phyloP scores from a whole-genome alignment of 768 basidiomycete genomes.

The Cystobasidium tubakii region DNA sequence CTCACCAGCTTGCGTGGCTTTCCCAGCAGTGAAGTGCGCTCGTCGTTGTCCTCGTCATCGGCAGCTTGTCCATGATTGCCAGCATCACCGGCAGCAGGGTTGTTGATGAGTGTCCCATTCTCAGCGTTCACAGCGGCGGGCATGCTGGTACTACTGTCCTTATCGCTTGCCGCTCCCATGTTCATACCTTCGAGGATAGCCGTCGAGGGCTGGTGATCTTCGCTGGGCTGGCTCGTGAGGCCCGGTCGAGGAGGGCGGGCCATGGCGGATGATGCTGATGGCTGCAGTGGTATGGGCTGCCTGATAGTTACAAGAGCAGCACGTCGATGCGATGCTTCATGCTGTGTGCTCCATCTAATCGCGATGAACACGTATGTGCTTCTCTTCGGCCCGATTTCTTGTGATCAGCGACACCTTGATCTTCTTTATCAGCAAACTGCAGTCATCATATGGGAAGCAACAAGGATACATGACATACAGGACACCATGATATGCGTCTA shows the following conservation, averaged over 20 bases:
- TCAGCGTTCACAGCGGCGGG: no score
- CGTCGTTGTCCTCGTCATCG: not conserved
- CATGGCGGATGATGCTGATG: not conserved
- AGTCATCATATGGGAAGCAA: no score
- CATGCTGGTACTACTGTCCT: no score
- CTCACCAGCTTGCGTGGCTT: not conserved
- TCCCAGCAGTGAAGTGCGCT: conserved; percentile 3
- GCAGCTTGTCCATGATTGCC: not conserved
- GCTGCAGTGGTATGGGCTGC: not conserved
- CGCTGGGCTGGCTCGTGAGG: conserved; percentile 11
- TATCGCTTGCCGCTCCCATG: no score
- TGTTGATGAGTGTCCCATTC: no score
- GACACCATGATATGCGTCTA: conserved; percentile 17
- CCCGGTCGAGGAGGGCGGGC: conserved; percentile 3
- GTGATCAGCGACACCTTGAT: not conserved
- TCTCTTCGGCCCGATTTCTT: not conserved
- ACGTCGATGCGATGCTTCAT: not conserved
- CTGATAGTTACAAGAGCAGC: not conserved
- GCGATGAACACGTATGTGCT: not conserved
- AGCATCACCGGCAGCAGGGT: no score
- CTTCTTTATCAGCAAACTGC: not conserved
- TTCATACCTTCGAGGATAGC: no score
- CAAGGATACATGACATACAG: not conserved
- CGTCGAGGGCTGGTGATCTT: not conserved
- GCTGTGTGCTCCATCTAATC: not conserved